phyloP scores from a whole-genome alignment of 2,329 filamentous ascomycete genomes.

The Botrytis deweyae region DNA sequence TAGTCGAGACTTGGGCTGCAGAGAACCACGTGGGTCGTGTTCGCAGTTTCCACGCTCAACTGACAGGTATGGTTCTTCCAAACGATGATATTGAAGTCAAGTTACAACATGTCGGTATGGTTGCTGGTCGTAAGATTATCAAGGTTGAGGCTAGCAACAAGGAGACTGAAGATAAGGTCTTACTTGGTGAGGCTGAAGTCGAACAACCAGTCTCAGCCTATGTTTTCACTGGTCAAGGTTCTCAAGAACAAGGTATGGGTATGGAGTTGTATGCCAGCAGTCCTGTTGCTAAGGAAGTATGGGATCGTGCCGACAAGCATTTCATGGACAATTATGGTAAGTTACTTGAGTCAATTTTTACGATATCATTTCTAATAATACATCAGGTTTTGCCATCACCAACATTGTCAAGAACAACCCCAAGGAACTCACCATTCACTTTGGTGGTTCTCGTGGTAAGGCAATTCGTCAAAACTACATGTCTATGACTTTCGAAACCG shows the following conservation, averaged over 20 bases:
- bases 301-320: slow-evolving; percentile 96
- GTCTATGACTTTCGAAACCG: slow-evolving; percentile 99
- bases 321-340: slow-evolving; percentile 97
- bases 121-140: slow-evolving; percentile 97
- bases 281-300: slow-evolving; percentile 91
- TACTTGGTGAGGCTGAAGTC: slow-evolving; percentile 92
- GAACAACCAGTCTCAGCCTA: slow-evolving; percentile 97
- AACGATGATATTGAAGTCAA: slow-evolving; percentile 95
- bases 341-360: slow-evolving; percentile 35
- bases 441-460: slow-evolving; percentile 94
- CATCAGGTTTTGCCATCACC: slow-evolving; percentile 83
- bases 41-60: slow-evolving; percentile 91
- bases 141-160: slow-evolving; percentile 96
- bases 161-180: slow-evolving; percentile 93
- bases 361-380: slow-evolving; percentile 32
- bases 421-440: slow-evolving; percentile 97
- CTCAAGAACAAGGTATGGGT: slow-evolving; percentile 98
- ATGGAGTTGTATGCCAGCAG: slow-evolving; percentile 98
- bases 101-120: slow-evolving; percentile 96
- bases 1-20: slow-evolving; percentile 98
- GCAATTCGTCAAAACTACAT: slow-evolving; percentile 99
- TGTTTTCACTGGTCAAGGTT: slow-evolving; percentile 97
- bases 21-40: slow-evolving; percentile 98
- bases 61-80: slow-evolving; percentile 98
- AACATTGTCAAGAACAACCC: slow-evolving; percentile 99